Evolutionary conservation across 148 eudicot genomes (phyloP), one percentile per base, ranked within the genome.

Genomic region (Chenopodium quinoa): DNA sequence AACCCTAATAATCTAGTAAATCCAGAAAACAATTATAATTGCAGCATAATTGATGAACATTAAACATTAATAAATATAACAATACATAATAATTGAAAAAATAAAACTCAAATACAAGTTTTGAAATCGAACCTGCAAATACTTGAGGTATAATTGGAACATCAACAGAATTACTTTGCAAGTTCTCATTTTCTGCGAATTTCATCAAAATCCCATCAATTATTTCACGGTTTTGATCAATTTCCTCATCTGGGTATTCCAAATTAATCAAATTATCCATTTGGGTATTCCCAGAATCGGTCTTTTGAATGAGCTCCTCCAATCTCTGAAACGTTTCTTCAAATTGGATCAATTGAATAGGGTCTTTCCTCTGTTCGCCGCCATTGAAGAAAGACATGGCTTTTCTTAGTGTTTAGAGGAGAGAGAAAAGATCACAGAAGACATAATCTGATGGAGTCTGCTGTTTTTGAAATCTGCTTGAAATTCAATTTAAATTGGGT

Each of bases 281-380:
- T 67, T 79, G 79, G 85, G 85, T 54, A 52, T 46, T 83, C 58
- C 85, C 88, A 85, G 76, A 88, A 79, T 88, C 82, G 83, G 90
- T 83, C 81, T 58, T 87, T 83, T 80, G 89, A 77, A 88, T 82
- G 20, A 88, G 84, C 71, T 79, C 89, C 81, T 89, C 91, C 76
- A 87, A 87, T 25, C 69, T 83, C 19, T 56, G 62, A 56, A 56
- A 56, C 5, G 62, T 56, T 14, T 56, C 4, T 4, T 56, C 62
- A 14, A 56, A 16, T 56, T 56, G 22, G 4, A 17, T 17, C 62
- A 17, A 56, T 14, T 56, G 62, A 56, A 56, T 56, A 14, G 62
- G 62, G 7, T 56, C 22, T 56, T 56, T 56, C 20, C 62, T 56
- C 4, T 56, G 62, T 22, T 56, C 19, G 62, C 70, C 73, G 85